These are phyloP conservation scores for Astrothelium macrocarpum DNA, from an alignment of 495 filamentous ascomycete species.

Conservation along the genomic window DNA sequence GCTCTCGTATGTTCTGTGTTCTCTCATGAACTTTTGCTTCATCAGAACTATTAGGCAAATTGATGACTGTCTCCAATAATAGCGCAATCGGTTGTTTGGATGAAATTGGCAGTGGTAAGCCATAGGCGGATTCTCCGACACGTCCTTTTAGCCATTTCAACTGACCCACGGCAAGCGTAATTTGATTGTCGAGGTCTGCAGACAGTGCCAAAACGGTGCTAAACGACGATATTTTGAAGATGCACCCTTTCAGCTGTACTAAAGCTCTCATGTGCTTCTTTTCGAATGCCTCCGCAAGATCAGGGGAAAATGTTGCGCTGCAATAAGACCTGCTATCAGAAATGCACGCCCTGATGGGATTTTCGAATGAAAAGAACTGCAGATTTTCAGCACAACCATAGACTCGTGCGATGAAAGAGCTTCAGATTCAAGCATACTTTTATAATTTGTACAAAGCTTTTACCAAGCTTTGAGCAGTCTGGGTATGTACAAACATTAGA, in stretches of 20 bases:
- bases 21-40: no score
- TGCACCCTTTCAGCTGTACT: constrained; percentile 12
- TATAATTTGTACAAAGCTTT: background rate
- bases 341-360: background rate
- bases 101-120: background rate
- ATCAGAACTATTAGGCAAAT: no score
- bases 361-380: background rate
- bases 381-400: constrained; percentile 8
- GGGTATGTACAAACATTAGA: constrained; percentile 18
- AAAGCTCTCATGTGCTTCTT: constrained; percentile 8
- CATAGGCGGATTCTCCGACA: background rate
- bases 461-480: background rate
- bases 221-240: constrained; percentile 2
- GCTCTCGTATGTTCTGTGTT: no score
- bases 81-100: background rate
- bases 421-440: background rate
- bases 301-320: constrained; percentile 10
- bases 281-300: constrained; percentile 4
- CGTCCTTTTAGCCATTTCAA: constrained; percentile 4
- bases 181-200: background rate
- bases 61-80: background rate
- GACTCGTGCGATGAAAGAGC: background rate
- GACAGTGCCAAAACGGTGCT: constrained; percentile 10
- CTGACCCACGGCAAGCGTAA: constrained; percentile 13
- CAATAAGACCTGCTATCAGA: constrained; percentile 12